These are phyloP conservation scores for Sphagnum magellanicum DNA, from an alignment of 228 moss, liverwort and hornwort genomes.

Conservation along the genomic window DNA sequence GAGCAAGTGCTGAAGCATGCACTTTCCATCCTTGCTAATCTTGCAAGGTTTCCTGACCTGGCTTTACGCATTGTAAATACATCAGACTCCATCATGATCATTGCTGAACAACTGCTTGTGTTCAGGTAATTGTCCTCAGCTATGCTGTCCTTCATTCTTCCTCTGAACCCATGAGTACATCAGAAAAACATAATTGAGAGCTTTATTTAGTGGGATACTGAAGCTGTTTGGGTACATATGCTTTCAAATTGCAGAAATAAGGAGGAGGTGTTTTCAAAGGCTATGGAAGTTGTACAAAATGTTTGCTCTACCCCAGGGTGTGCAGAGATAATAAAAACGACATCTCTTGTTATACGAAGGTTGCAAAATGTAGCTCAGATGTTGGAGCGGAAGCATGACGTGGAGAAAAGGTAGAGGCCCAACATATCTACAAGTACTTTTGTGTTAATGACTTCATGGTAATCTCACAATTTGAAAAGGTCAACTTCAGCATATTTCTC, in stretches of 20 bases:
- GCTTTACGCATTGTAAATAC: conserved; percentile 42
- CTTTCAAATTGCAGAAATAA: conserved; percentile 42
- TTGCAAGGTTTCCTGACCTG: conserved; percentile 50
- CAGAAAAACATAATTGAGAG: neutral
- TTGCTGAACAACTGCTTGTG: conserved; percentile 65
- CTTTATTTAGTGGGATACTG: neutral
- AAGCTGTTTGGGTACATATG: neutral
- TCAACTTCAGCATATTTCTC: neutral
- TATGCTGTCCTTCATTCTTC: neutral
- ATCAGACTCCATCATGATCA: conserved; percentile 53
- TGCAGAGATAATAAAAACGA: conserved; percentile 42
- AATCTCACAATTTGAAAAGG: neutral
- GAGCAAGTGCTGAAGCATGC: conserved; percentile 90
- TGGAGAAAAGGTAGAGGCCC: conserved; percentile 56
- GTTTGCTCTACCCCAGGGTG: conserved; percentile 60
- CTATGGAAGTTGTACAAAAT: conserved; percentile 44
- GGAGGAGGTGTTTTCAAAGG: conserved; percentile 59
- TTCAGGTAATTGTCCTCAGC: conserved; percentile 36
- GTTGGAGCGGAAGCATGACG: conserved; percentile 53
- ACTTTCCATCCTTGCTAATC: conserved; percentile 65
- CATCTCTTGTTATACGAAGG: conserved; percentile 40
- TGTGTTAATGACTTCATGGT: neutral
- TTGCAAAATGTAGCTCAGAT: conserved; percentile 54
- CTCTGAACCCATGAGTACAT: neutral
- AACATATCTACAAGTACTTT: neutral